phyloP scores from a whole-genome alignment of 352 stramenopile species.

The Phytophthora macrochlamydospora region DNA sequence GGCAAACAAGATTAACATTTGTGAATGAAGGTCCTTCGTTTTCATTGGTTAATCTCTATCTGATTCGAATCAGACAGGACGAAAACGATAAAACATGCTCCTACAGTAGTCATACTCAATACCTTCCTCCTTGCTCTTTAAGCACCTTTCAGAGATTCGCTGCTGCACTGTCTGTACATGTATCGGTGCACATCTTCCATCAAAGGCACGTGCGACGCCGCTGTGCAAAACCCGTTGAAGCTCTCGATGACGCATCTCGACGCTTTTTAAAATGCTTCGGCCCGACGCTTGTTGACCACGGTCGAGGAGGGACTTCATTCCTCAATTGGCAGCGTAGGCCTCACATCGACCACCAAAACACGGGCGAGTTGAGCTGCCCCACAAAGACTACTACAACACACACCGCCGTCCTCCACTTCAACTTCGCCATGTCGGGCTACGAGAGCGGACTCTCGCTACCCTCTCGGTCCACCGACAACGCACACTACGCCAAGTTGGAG shows the following conservation, averaged over 20 bases:
- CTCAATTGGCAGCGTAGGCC: conserved; percentile 27
- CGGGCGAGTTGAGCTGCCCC: not conserved
- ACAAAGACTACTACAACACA: conserved; percentile 1
- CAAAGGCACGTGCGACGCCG: too few species aligned
- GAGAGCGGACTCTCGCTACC: conserved; percentile 35
- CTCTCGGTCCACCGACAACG: conserved; percentile 34
- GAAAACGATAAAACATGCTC: too few species aligned
- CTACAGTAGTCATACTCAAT: too few species aligned
- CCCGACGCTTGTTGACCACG: conserved; percentile 2
- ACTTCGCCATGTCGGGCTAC: conserved; percentile 37
- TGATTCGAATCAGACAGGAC: too few species aligned
- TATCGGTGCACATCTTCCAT: too few species aligned
- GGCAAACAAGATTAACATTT: too few species aligned
- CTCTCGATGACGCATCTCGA: conserved; percentile 25
- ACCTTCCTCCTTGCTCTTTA: too few species aligned
- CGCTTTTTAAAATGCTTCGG: not conserved
- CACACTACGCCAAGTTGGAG: conserved; percentile 28
- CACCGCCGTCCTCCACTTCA: not conserved
- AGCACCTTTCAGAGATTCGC: too few species aligned
- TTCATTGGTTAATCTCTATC: too few species aligned
- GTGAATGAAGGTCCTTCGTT: too few species aligned
- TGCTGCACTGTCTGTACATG: too few species aligned
- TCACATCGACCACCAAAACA: conserved; percentile 13
- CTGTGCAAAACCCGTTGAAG: conserved; percentile 16
- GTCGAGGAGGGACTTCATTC: conserved; percentile 25